These are phyloP conservation scores for Saturnispora sekii DNA, from an alignment of 805 yeast species.

Conservation along the genomic window DNA sequence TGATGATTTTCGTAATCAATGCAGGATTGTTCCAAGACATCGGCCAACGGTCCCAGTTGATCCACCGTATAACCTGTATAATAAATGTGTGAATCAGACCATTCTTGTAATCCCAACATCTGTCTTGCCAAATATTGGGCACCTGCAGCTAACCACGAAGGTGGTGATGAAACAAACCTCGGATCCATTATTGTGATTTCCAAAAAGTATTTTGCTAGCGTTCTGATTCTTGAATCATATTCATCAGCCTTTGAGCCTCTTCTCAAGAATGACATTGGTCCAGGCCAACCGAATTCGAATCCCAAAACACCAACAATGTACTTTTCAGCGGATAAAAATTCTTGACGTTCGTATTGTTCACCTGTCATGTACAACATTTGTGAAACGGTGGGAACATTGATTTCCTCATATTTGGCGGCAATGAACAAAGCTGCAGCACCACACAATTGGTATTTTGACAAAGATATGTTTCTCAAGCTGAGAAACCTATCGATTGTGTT, in stretches of 20 bases:
- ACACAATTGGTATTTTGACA: slow-evolving; percentile 82
- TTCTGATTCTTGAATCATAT: slow-evolving; percentile 73
- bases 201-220: slow-evolving; percentile 76
- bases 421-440: slow-evolving; percentile 85
- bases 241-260: slow-evolving; percentile 87
- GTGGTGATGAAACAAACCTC: slow-evolving; percentile 57
- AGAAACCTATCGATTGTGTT: slow-evolving; percentile 82
- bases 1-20: slow-evolving; percentile 50
- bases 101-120: slow-evolving; percentile 63
- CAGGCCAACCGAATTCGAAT: slow-evolving; percentile 76
- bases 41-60: slow-evolving; percentile 76
- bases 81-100: slow-evolving; percentile 82
- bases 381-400: slow-evolving; percentile 75
- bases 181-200: slow-evolving; percentile 72
- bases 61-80: slow-evolving; percentile 86
- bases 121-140: slow-evolving; percentile 74
- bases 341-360: slow-evolving; percentile 66
- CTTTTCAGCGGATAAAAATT: slow-evolving; percentile 74
- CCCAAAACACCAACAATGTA: slow-evolving; percentile 60
- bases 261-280: slow-evolving; percentile 83
- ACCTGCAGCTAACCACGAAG: slow-evolving; percentile 74
- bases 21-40: slow-evolving; percentile 60
- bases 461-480: slow-evolving; percentile 59
- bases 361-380: slow-evolving; percentile 82
- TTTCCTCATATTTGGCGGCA: slow-evolving; percentile 94